Evolutionary conservation across 2,329 filamentous ascomycete species (phyloP).

Genomic region (Penicillium sp.): DNA sequence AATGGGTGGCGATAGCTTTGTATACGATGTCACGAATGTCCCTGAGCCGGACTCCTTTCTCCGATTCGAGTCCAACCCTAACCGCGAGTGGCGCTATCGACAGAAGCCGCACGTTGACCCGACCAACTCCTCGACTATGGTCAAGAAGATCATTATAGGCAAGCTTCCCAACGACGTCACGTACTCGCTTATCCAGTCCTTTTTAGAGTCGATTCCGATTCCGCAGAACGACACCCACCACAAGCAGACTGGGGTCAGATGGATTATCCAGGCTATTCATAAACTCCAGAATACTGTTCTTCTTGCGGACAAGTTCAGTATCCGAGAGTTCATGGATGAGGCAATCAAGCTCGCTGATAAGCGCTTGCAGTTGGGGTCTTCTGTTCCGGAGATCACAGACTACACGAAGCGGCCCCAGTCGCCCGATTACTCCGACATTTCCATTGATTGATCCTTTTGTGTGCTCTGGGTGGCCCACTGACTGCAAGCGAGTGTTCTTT

Average conservation of each 20-base stretch:
- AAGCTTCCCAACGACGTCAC: constrained; percentile 19
- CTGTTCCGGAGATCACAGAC: neutral
- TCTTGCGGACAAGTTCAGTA: constrained; percentile 8
- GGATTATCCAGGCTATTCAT: constrained; percentile 8
- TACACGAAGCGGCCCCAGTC: neutral
- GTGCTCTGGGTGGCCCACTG: neutral
- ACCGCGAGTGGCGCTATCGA: constrained; percentile 21
- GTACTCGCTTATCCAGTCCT: neutral
- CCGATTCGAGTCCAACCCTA: constrained; percentile 14
- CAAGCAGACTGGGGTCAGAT: constrained; percentile 10
- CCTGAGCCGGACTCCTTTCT: constrained; percentile 8
- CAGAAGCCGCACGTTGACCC: constrained; percentile 14
- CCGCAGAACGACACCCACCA: neutral
- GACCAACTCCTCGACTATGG: constrained; percentile 7
- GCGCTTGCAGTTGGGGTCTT: neutral
- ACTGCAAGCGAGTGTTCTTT: neutral
- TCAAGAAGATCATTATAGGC: constrained; percentile 23
- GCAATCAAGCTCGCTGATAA: constrained; percentile 11
- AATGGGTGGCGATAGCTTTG: constrained; percentile 8
- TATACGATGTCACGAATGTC: constrained; percentile 25
- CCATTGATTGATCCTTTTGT: neutral
- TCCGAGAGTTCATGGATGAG: constrained; percentile 11
- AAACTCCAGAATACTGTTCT: constrained; percentile 8
- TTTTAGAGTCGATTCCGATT: neutral
- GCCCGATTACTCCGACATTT: neutral